A percentile compares a stretch with the other conserved stretches of the same genome.
Conservation (phyloP, 139 green algal genomes). For the Picochlorum sp. region DNA sequence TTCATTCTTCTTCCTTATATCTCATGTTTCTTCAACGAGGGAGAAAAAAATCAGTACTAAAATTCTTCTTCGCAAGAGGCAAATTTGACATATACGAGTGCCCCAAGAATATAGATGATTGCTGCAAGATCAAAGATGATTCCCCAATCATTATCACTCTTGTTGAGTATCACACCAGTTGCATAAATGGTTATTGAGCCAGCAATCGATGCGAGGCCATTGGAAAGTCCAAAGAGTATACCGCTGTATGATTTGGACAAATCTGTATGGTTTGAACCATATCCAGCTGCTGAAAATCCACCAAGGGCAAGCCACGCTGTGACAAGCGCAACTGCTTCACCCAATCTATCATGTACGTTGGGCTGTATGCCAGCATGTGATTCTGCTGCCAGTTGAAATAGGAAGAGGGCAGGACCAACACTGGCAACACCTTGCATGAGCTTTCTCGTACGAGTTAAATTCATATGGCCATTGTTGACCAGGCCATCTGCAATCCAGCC, state of each 20-base stretch:
- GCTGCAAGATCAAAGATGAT: conserved; percentile 48
- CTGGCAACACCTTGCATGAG: conserved; percentile 54
- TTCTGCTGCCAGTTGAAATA: conserved; percentile 44
- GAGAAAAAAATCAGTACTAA: conserved; percentile 24
- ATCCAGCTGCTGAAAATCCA: conserved; percentile 47
- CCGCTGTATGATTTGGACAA: conserved; percentile 49
- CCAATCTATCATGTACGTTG: conserved; percentile 11
- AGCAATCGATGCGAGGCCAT: conserved; percentile 49
- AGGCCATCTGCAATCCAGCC: conserved; percentile 58
- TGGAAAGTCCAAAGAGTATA: conserved; percentile 73
- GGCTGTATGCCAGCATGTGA: not conserved
- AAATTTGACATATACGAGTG: conserved; percentile 31
- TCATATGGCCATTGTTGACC: conserved; percentile 54
- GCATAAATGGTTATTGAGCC: conserved; percentile 48
- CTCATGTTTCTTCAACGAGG: not conserved
- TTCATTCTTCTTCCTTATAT: not conserved
- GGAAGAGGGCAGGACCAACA: conserved; percentile 49
- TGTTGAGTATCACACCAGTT: conserved; percentile 45
- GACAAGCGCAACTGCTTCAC: conserved; percentile 37
- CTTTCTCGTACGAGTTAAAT: conserved; percentile 53
- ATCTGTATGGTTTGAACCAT: conserved; percentile 76
- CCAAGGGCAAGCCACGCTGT: conserved; percentile 41
- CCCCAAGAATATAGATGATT: conserved; percentile 39
- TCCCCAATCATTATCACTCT: conserved; percentile 42
- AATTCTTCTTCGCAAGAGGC: conserved; percentile 58